phyloP scores from a whole-genome alignment of 768 basidiomycete genomes.

The Mycena leptocephala region DNA sequence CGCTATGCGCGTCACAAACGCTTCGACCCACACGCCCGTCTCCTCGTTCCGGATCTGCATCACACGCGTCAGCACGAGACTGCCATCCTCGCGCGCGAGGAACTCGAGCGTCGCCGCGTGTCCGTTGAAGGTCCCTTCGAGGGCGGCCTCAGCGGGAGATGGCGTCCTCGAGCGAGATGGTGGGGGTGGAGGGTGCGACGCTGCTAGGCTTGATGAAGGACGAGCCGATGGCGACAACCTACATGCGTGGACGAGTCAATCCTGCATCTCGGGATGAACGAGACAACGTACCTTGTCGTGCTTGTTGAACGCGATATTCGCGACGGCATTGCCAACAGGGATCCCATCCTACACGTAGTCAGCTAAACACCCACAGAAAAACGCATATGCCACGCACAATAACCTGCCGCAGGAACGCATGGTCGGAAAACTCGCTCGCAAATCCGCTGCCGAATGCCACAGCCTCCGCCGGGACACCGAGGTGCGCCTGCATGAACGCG shows the following conservation, averaged over 20 bases:
- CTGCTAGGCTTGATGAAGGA: slow-evolving; percentile 50
- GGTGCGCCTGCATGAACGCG: slow-evolving; percentile 20
- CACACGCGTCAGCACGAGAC: not conserved
- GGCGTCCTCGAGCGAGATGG: not conserved
- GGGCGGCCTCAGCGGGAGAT: not conserved
- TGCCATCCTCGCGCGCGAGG: not conserved
- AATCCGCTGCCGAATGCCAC: slow-evolving; percentile 34
- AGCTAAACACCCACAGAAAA: not conserved
- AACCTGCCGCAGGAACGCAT: slow-evolving; percentile 46
- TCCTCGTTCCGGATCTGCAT: not conserved
- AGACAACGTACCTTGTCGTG: slow-evolving; percentile 50
- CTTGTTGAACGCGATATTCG: slow-evolving; percentile 61
- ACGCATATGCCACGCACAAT: slow-evolving; percentile 35
- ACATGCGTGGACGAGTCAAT: too few species aligned
- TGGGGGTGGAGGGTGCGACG: not conserved
- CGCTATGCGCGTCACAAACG: not conserved
- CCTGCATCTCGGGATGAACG: not conserved
- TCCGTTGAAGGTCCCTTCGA: not conserved
- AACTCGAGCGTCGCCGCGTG: not conserved
- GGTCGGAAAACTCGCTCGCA: slow-evolving; percentile 27
- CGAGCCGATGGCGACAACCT: slow-evolving; percentile 50
- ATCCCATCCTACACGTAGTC: slow-evolving; percentile 44
- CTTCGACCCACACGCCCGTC: not conserved
- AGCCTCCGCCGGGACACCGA: not conserved
- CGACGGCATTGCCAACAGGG: slow-evolving; percentile 57